Conservation (phyloP, 2,329 filamentous ascomycete species). For the Nannizziopsis barbatae region DNA sequence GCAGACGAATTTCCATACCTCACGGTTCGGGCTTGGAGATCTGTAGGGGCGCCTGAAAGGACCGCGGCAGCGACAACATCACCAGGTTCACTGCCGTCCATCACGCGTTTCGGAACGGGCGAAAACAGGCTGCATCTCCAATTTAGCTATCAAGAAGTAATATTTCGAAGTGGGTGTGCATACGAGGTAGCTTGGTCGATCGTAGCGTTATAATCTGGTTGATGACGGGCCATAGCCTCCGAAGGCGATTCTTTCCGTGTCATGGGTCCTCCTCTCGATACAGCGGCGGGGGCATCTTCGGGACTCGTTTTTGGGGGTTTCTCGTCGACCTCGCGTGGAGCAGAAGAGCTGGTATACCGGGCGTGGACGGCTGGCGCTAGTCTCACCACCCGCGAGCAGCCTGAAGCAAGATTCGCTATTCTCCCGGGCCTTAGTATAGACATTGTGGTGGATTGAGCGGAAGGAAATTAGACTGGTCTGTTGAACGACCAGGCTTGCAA, state of each 20-base stretch:
- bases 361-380: slow-evolving; percentile 26
- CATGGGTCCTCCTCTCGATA: slow-evolving; percentile 34
- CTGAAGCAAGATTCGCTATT: slow-evolving; percentile 20
- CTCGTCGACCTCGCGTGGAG: slow-evolving; percentile 26
- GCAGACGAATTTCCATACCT: slow-evolving; percentile 49
- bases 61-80: slow-evolving; percentile 68
- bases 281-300: slow-evolving; percentile 34
- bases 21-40: slow-evolving; percentile 86
- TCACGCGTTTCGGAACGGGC: slow-evolving; percentile 75
- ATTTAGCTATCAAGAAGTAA: slow-evolving; percentile 9
- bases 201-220: slow-evolving; percentile 69
- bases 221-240: slow-evolving; percentile 49
- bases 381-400: slow-evolving; percentile 26
- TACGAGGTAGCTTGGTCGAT: slow-evolving; percentile 89
- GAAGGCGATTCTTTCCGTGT: slow-evolving; percentile 41
- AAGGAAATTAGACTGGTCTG: neutral
- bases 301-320: slow-evolving; percentile 34
- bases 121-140: slow-evolving; percentile 69
- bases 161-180: slow-evolving; percentile 23
- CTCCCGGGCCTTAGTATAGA: slow-evolving; percentile 51
- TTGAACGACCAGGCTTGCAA: neutral
- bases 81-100: slow-evolving; percentile 78
- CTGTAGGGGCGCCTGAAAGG: slow-evolving; percentile 81
- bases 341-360: slow-evolving; percentile 35
- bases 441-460: slow-evolving; percentile 39